Percentiles rank a stretch among this genome's conserved stretches.
Evolutionary conservation across 192 early-diverging fungal genomes (phyloP).

Genomic region (Podila horticola): DNA sequence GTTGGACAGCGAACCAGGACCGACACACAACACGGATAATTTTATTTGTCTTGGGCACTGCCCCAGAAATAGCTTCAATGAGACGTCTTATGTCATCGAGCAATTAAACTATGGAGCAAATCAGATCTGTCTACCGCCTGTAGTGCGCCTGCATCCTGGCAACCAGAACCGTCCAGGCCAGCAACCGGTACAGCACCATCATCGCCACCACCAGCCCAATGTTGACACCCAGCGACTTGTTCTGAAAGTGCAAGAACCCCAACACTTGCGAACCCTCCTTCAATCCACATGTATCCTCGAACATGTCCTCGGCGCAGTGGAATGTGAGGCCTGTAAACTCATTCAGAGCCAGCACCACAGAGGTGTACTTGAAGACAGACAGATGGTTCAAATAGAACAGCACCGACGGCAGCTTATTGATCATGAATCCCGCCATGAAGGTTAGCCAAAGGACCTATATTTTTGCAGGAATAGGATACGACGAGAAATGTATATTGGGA

Average conservation of each 20-base stretch:
- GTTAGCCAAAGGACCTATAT: constrained; percentile 7
- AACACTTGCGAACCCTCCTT: not conserved
- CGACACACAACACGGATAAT: too few species aligned
- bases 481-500: not conserved
- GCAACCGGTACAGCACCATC: constrained; percentile 6
- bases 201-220: constrained; percentile 1
- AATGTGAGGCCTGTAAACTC: constrained; percentile 1
- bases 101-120: not conserved
- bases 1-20: too few species aligned
- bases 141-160: not conserved
- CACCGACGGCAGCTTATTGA: not conserved
- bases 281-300: not conserved
- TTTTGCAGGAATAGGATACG: not conserved
- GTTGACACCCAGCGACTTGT: not conserved
- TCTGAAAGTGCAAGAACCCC: not conserved
- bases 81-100: too few species aligned
- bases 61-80: too few species aligned
- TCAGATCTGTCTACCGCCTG: not conserved
- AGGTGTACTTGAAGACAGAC: constrained; percentile 16
- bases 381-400: constrained; percentile 1
- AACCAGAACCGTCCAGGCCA: constrained; percentile 14
- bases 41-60: too few species aligned
- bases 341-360: constrained; percentile 5
- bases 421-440: constrained; percentile 17
- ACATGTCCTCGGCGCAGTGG: not conserved